phyloP scores from a whole-genome alignment of 73 alveolate species.

The Paramecium caudatum region DNA sequence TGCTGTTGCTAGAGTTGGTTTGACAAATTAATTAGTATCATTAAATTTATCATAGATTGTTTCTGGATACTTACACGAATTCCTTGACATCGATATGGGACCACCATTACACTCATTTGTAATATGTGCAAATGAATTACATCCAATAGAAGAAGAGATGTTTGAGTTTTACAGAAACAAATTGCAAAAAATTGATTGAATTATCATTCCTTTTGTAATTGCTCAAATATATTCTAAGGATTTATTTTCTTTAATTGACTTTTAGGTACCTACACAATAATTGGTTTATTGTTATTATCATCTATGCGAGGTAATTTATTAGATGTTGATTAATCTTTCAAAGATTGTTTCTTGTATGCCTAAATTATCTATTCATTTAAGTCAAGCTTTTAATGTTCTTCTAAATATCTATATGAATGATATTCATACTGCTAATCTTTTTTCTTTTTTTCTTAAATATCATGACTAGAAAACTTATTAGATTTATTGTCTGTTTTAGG shows the following conservation, averaged over 20 bases:
- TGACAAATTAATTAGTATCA: constrained; percentile 81
- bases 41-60: constrained; percentile 43
- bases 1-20: constrained; percentile 97
- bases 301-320: constrained; percentile 27
- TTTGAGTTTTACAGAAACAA: constrained; percentile 77
- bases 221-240: constrained; percentile 2
- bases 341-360: not conserved
- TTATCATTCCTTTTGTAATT: constrained; percentile 24
- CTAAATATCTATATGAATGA: not conserved
- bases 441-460: not conserved
- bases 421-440: not conserved
- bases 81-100: constrained; percentile 92
- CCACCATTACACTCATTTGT: constrained; percentile 96
- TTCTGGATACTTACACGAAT: constrained; percentile 86
- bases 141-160: constrained; percentile 90
- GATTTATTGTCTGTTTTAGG: constrained; percentile 43
- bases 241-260: constrained; percentile 50
- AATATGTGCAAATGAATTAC: constrained; percentile 93
- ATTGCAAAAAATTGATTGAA: constrained; percentile 45
- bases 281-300: constrained; percentile 34
- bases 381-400: constrained; percentile 36
- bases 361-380: constrained; percentile 37
- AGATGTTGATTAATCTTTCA: not conserved
- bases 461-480: not conserved
- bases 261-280: constrained; percentile 7